phyloP scores from a whole-genome alignment of 1,284 basidiomycete genomes.

The Paramarasmius palmivorus region DNA sequence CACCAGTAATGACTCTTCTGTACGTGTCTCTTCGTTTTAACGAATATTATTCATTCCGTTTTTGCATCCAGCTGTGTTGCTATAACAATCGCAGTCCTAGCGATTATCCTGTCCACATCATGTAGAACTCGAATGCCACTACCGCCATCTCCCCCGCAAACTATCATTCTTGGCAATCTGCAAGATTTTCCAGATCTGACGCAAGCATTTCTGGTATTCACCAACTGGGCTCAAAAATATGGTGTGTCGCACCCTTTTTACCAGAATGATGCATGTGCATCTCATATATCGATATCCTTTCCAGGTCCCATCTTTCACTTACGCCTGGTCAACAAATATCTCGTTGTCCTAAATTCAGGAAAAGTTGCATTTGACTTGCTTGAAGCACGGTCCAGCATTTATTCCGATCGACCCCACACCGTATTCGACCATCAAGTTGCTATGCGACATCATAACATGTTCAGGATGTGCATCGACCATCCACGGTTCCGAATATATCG shows the following conservation, averaged over 20 bases:
- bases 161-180: neutral
- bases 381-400: slow-evolving; percentile 30
- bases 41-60: too few relatives aligned
- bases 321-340: slow-evolving; percentile 22
- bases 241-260: neutral
- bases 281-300: too few relatives aligned
- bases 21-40: too few relatives aligned
- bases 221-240: slow-evolving; percentile 4
- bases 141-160: slow-evolving; percentile 1
- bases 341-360: slow-evolving; percentile 32
- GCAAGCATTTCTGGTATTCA: neutral
- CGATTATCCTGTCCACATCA: too few relatives aligned
- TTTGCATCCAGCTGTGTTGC: too few relatives aligned
- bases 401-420: slow-evolving; percentile 30
- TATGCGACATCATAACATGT: neutral
- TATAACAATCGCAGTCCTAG: too few relatives aligned
- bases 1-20: too few relatives aligned
- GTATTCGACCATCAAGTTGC: slow-evolving; percentile 17
- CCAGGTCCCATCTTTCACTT: slow-evolving; percentile 27
- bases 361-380: slow-evolving; percentile 31
- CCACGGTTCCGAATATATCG: neutral
- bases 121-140: slow-evolving; percentile 23
- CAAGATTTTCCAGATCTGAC: neutral
- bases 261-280: too few relatives aligned
- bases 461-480: neutral